Conservation (phyloP, 2,329 filamentous ascomycete genomes). For the Taxawa tesnikishii region DNA sequence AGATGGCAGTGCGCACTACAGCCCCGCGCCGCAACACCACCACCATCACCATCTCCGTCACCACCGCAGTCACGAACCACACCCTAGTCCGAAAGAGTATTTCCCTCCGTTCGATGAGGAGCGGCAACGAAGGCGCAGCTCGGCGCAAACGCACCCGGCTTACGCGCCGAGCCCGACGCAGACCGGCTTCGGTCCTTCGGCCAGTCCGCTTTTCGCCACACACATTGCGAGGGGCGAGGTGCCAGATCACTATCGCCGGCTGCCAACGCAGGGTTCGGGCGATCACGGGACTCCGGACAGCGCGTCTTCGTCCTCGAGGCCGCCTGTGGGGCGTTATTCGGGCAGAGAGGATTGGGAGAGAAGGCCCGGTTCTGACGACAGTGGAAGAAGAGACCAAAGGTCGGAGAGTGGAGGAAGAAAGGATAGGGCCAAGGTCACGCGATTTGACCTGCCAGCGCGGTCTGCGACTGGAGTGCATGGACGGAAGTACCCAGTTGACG, state of each 20-base stretch:
- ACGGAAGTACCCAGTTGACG: constrained; percentile 5
- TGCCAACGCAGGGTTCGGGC: constrained; percentile 3
- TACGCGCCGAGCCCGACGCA: constrained; percentile 9
- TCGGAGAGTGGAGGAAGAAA: background rate
- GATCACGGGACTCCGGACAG: constrained; percentile 1
- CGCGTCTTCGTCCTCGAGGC: background rate
- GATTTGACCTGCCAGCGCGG: constrained; percentile 5
- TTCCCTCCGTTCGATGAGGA: constrained; percentile 11
- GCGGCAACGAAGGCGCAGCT: constrained; percentile 6
- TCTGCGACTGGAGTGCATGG: background rate
- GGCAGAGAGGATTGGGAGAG: background rate
- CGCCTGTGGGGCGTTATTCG: background rate
- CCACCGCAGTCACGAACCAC: constrained; percentile 28
- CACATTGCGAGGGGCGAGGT: constrained; percentile 22
- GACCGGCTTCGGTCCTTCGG: constrained; percentile 29
- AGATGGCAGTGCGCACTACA: constrained; percentile 9
- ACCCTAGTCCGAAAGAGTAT: constrained; percentile 20
- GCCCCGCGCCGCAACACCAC: constrained; percentile 15
- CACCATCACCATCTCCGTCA: constrained; percentile 24
- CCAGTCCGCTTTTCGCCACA: constrained; percentile 33
- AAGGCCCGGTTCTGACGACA: background rate
- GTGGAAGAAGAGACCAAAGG: background rate
- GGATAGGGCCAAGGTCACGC: constrained; percentile 1
- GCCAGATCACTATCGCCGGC: constrained; percentile 4
- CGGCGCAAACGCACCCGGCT: constrained; percentile 8